phyloP scores from a whole-genome alignment of 202 grass and related monocot species.

The Panicum hallii region DNA sequence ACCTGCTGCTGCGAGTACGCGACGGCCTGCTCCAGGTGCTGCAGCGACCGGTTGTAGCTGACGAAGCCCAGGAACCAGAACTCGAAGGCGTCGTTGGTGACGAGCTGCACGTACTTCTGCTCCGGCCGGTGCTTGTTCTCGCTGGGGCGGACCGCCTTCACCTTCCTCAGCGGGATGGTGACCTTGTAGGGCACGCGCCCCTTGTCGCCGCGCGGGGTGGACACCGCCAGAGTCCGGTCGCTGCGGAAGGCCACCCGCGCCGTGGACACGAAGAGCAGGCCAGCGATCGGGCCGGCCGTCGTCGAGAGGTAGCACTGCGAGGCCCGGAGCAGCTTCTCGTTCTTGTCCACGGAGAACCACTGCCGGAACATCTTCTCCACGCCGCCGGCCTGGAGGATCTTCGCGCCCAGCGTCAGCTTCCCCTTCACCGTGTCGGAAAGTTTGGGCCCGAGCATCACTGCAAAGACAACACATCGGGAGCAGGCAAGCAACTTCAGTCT shows the following conservation, averaged over 20 bases:
- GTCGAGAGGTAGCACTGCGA: constrained; percentile 93
- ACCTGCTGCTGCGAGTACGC: constrained; percentile 44
- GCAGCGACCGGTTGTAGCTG: constrained; percentile 66
- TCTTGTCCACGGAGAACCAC: constrained; percentile 67
- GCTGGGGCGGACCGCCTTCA: constrained; percentile 55
- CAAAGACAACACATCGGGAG: neutral
- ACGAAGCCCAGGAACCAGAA: constrained; percentile 98
- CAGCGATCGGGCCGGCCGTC: constrained; percentile 79
- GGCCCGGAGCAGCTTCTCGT: constrained; percentile 70
- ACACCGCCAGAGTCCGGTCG: constrained; percentile 55
- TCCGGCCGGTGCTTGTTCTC: constrained; percentile 73
- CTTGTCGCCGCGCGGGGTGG: constrained; percentile 39
- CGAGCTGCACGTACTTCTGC: constrained; percentile 76
- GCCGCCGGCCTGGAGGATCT: constrained; percentile 78
- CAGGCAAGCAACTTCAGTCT: constrained; percentile 30
- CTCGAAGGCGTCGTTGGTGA: constrained; percentile 86
- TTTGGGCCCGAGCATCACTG: constrained; percentile 76
- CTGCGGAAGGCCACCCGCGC: constrained; percentile 77
- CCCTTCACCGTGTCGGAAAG: constrained; percentile 74
- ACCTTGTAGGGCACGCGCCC: constrained; percentile 77
- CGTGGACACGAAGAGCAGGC: constrained; percentile 78
- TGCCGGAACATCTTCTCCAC: constrained; percentile 80
- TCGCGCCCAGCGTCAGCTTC: constrained; percentile 64
- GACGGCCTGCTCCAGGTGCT: constrained; percentile 66
- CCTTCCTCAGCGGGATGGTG: constrained; percentile 69